Conservation (phyloP, 2,329 filamentous ascomycete genomes). For the Blumeria graminis region DNA sequence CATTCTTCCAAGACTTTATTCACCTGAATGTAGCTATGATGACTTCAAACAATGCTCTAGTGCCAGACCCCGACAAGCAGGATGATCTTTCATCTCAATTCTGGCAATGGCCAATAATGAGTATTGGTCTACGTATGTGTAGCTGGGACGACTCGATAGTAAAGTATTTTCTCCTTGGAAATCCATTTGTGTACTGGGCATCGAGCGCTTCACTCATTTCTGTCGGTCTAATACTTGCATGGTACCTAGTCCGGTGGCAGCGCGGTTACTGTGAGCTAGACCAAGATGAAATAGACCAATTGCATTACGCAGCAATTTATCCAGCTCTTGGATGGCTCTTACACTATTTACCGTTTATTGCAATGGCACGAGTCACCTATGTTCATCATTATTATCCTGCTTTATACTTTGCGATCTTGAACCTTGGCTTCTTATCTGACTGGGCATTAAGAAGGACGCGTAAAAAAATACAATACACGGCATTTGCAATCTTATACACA, state of each 20-base stretch:
- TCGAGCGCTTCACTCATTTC: slow-evolving; percentile 57
- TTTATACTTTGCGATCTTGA: slow-evolving; percentile 86
- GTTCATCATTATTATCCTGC: slow-evolving; percentile 99
- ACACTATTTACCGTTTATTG: slow-evolving; percentile 84
- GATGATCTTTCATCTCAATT: slow-evolving; percentile 89
- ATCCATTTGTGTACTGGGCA: slow-evolving; percentile 89
- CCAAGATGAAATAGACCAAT: slow-evolving; percentile 63
- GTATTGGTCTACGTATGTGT: slow-evolving; percentile 95
- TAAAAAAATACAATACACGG: slow-evolving; percentile 34
- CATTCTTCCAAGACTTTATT: slow-evolving; percentile 92
- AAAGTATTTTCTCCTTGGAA: slow-evolving; percentile 97
- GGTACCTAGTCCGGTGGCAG: slow-evolving; percentile 89
- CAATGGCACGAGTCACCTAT: slow-evolving; percentile 97
- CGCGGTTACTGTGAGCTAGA: slow-evolving; percentile 72
- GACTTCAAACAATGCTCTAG: slow-evolving; percentile 96
- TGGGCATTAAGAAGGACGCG: slow-evolving; percentile 50
- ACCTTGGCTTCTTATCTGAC: slow-evolving; percentile 68
- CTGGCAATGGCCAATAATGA: slow-evolving; percentile 95
- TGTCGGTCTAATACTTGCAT: slow-evolving; percentile 47
- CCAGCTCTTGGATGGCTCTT: slow-evolving; percentile 85
- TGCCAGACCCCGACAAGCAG: slow-evolving; percentile 96
- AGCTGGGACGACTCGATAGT: slow-evolving; percentile 87
- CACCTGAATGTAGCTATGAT: slow-evolving; percentile 99
- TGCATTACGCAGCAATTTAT: slow-evolving; percentile 84
- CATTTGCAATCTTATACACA: slow-evolving; percentile 55